Conservation (phyloP, 306 rosid species). For the Nissolia schottii region DNA sequence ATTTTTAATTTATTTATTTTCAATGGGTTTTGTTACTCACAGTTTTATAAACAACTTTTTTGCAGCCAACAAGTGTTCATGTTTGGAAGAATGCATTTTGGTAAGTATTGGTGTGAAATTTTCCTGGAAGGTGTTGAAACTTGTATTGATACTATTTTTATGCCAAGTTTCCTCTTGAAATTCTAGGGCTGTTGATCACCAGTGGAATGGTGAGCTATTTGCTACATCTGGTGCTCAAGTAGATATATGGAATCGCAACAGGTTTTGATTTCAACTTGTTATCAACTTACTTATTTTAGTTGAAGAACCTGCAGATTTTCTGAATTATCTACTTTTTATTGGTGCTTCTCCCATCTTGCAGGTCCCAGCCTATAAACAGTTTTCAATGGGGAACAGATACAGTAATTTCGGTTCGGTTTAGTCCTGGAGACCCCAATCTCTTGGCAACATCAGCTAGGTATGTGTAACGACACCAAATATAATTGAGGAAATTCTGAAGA, state of each 20-base stretch:
- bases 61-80: constrained; percentile 70
- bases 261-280: constrained; percentile 41
- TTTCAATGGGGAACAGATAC: constrained; percentile 80
- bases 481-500: too few species aligned
- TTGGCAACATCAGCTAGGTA: constrained; percentile 85
- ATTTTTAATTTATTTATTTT: background rate
- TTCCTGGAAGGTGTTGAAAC: background rate
- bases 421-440: constrained; percentile 75
- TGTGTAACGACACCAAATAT: too few species aligned
- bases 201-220: constrained; percentile 80
- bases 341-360: constrained; percentile 23
- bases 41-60: constrained; percentile 5
- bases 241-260: constrained; percentile 87
- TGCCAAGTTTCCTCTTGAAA: background rate
- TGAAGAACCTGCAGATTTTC: background rate
- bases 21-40: constrained; percentile 16
- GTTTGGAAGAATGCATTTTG: constrained; percentile 78
- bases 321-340: background rate
- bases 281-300: background rate
- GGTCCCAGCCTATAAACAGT: constrained; percentile 76
- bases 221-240: constrained; percentile 95
- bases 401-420: constrained; percentile 71
- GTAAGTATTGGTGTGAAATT: constrained; percentile 44
- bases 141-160: background rate
- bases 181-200: constrained; percentile 85